A percentile compares a stretch with the other conserved stretches of the same genome.
These are phyloP conservation scores for Logfia minima DNA, from an alignment of 129 eudicot species.

Conservation along the genomic window DNA sequence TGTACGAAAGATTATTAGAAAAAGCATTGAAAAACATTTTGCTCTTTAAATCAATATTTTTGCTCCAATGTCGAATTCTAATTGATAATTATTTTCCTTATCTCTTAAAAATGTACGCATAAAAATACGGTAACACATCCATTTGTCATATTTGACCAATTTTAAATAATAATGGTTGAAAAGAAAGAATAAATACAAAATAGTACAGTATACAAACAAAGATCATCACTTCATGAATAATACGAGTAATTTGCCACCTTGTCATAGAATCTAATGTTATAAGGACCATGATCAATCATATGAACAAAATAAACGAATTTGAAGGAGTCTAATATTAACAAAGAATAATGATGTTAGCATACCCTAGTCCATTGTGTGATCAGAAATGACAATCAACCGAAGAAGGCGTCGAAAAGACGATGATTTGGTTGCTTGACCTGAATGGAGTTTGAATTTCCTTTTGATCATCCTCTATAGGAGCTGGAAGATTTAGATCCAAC, in stretches of 20 bases:
- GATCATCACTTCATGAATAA: background rate
- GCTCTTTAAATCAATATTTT: no score
- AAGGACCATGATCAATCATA: constrained; percentile 9
- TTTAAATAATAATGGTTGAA: no score
- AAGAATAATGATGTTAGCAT: constrained; percentile 22
- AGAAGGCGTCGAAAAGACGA: constrained; percentile 55
- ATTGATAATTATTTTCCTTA: no score
- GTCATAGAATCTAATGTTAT: constrained; percentile 25
- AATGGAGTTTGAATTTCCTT: constrained; percentile 43
- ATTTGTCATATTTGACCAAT: no score
- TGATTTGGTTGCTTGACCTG: constrained; percentile 47
- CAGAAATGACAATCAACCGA: constrained; percentile 64
- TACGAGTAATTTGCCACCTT: constrained; percentile 3
- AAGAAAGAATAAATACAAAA: no score
- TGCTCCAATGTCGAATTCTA: no score
- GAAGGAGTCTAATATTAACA: constrained; percentile 9
- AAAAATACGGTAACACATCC: no score
- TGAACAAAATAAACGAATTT: constrained; percentile 25
- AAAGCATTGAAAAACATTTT: no score
- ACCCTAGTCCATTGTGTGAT: background rate
- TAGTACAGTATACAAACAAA: no score
- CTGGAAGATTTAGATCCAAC: constrained; percentile 78
- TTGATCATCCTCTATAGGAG: constrained; percentile 57
- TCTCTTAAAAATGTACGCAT: background rate
- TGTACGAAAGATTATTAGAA: no score